phyloP scores from a whole-genome alignment of 2,329 filamentous ascomycete genomes.

The Mycosphaerelloides madeirae region DNA sequence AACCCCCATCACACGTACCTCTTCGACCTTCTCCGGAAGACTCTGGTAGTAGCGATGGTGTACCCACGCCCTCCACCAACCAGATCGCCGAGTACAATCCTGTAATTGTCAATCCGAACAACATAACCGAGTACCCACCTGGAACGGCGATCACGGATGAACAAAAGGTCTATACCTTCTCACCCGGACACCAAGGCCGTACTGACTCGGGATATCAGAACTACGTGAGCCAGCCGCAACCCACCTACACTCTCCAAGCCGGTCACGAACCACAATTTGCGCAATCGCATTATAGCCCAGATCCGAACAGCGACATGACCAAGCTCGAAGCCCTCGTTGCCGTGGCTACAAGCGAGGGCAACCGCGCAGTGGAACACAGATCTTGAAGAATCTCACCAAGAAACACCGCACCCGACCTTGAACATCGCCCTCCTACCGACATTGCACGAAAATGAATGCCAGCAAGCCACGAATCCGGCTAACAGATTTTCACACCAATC shows the following conservation, averaged over 20 bases:
- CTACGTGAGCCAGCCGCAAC: constrained; percentile 23
- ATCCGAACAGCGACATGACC: constrained; percentile 46
- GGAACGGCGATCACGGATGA: constrained; percentile 37
- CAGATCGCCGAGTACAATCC: constrained; percentile 50
- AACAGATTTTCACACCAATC: background rate
- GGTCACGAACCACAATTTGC: constrained; percentile 32
- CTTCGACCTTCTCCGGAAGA: constrained; percentile 53
- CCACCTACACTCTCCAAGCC: constrained; percentile 32
- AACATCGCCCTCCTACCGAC: background rate
- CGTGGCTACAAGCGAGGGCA: constrained; percentile 56
- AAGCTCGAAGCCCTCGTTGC: constrained; percentile 61
- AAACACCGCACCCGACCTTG: too few species aligned
- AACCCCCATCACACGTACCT: constrained; percentile 14
- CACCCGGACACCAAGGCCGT: constrained; percentile 25
- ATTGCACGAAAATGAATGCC: background rate
- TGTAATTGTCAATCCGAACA: constrained; percentile 49
- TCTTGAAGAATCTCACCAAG: too few species aligned
- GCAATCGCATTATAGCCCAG: constrained; percentile 22
- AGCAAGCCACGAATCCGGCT: background rate
- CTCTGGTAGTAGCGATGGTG: constrained; percentile 52
- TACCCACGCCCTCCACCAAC: constrained; percentile 49
- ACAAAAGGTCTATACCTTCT: constrained; percentile 33
- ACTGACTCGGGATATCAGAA: constrained; percentile 33
- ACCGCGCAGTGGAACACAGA: constrained; percentile 30
- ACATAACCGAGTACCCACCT: constrained; percentile 42